Evolutionary conservation across 2,329 filamentous ascomycete species (phyloP), one percentile per base, ranked within the genome.

Genomic region (Fusarium torreyae): DNA sequence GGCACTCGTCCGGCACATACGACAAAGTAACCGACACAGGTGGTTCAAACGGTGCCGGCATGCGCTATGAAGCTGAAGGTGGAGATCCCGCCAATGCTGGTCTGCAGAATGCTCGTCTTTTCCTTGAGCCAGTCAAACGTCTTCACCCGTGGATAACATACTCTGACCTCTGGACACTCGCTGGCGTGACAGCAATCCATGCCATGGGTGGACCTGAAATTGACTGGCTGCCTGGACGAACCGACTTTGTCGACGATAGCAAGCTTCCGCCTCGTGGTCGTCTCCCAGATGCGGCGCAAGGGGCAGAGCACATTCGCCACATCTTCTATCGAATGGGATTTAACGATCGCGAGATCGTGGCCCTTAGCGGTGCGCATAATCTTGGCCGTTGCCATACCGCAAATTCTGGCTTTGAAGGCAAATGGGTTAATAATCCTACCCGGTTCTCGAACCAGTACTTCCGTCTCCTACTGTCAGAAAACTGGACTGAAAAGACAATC

Each of bases 361-460:
- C 56, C 3, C 56, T 59, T 18, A 59, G 56, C 7, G 56, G 56
- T 4, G 56, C 56, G 7, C 56, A 59, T 10, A 59, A 44, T 7
- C 56, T 59, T 2, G 56, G 56, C 6, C 26, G 56, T 8, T 59
- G 56, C 17, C 56, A 59, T 22, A 57, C 56, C 6, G 56, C 34
- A n/a, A 59, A 59, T 9, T 59, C 56, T 8, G 56, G 56, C 3
- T 59, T 59, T 20, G 56, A 59, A 9, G 56, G 56, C 0, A 59
- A 59, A 57, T 59, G 56, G 56, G 56, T 59, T 11, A 59, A 59
- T 8, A 59, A 59, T 10, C 56, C 56, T 2, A 59, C 52, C 5
- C 52, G 56, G 7, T 59, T 59, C 15, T 59, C 56, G 6, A 59
- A 59, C n/a, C 56, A 59, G 11, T 59, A 59, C 34, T 59, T 59